A percentile compares a stretch with the other conserved stretches of the same genome.
phyloP scores from a whole-genome alignment of 2,329 filamentous ascomycete species.

The Cordyceps javanica region DNA sequence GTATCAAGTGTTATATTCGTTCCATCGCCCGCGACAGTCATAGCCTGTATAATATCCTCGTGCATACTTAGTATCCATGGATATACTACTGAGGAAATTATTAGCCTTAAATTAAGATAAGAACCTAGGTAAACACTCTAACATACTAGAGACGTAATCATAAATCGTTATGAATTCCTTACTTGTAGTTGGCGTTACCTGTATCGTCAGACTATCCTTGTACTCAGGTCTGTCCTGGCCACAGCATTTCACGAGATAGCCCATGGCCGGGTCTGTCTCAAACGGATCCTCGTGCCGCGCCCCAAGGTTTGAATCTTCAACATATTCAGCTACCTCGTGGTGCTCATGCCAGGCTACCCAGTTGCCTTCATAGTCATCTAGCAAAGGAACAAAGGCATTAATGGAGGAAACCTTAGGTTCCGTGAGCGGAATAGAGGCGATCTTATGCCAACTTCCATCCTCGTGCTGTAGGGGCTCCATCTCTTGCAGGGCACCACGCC shows the following conservation, averaged over 20 bases:
- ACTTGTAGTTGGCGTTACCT: slow-evolving; percentile 19
- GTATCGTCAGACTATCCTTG: slow-evolving; percentile 17
- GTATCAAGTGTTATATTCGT: neutral
- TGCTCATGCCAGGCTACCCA: slow-evolving; percentile 20
- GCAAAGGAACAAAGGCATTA: slow-evolving; percentile 17
- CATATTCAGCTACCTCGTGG: slow-evolving; percentile 17
- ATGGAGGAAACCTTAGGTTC: slow-evolving; percentile 25
- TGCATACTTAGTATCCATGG: slow-evolving; percentile 9
- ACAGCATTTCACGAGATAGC: slow-evolving; percentile 21
- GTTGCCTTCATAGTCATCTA: slow-evolving; percentile 20
- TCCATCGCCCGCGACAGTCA: slow-evolving; percentile 1
- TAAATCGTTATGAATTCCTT: slow-evolving; percentile 22
- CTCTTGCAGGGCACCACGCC: slow-evolving; percentile 4
- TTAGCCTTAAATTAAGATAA: neutral
- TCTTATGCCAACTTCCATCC: slow-evolving; percentile 21
- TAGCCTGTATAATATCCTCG: slow-evolving; percentile 7
- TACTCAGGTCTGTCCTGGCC: slow-evolving; percentile 19
- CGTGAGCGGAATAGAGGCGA: slow-evolving; percentile 22
- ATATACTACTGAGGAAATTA: slow-evolving; percentile 6
- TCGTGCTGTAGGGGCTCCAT: slow-evolving; percentile 1
- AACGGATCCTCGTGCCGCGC: slow-evolving; percentile 18
- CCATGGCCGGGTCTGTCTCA: slow-evolving; percentile 20
- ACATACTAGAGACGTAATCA: slow-evolving; percentile 21
- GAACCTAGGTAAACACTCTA: no score
- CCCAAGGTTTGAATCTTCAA: slow-evolving; percentile 17